phyloP scores from a whole-genome alignment of 129 eudicot species.

The Oenanthe sinensis region DNA sequence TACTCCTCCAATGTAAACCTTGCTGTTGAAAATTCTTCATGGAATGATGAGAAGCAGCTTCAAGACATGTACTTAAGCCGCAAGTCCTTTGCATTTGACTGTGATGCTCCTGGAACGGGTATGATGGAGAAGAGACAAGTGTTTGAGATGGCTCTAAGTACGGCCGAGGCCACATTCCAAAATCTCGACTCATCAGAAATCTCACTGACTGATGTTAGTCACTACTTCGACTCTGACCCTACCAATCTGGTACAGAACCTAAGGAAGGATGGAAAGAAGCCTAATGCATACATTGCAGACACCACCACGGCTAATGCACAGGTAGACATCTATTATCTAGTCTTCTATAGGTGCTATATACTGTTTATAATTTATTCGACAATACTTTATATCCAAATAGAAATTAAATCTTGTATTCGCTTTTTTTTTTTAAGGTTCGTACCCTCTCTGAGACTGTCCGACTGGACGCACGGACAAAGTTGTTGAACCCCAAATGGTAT shows the following conservation, averaged over 20 bases:
- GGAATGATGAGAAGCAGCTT: conserved; percentile 98
- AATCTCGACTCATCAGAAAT: conserved; percentile 96
- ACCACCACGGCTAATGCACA: conserved; percentile 98
- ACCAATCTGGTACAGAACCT: conserved; percentile 90
- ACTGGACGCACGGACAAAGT: conserved; percentile 79
- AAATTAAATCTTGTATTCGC: background rate
- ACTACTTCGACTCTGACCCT: conserved; percentile 97
- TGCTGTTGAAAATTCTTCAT: conserved; percentile 94
- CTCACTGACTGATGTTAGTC: conserved; percentile 93
- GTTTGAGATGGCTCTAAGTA: conserved; percentile 92
- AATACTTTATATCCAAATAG: background rate
- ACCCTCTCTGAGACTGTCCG: conserved; percentile 95
- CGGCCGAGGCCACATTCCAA: conserved; percentile 97
- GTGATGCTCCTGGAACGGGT: conserved; percentile 91
- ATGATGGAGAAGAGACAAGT: conserved; percentile 83
- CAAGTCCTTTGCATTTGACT: conserved; percentile 91
- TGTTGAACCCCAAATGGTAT: conserved; percentile 98
- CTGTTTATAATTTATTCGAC: background rate
- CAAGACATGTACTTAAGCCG: conserved; percentile 98
- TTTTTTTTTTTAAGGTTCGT: conserved; percentile 47
- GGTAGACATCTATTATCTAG: conserved; percentile 20
- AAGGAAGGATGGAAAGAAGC: conserved; percentile 94
- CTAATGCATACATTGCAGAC: conserved; percentile 92
- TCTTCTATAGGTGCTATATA: background rate
- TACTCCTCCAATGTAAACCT: conserved; percentile 94